phyloP scores from a whole-genome alignment of 805 yeast genomes.

The Ogataea sp. region DNA sequence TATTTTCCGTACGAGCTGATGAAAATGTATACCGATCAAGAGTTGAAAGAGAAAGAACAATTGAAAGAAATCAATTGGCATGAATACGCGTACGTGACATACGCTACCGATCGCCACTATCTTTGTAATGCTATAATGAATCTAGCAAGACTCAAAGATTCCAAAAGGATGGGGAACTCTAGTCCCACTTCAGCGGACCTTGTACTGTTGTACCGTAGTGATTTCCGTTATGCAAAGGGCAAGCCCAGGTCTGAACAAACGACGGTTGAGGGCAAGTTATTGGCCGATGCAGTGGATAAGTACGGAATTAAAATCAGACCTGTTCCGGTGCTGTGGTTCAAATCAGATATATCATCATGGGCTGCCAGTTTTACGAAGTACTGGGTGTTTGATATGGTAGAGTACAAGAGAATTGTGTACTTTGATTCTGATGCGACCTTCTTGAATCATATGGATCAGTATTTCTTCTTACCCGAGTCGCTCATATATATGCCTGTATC shows the following conservation, averaged over 20 bases:
- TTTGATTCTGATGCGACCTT: constrained; percentile 50
- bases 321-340: constrained; percentile 14
- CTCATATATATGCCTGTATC: constrained; percentile 39
- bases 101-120: constrained; percentile 46
- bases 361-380: constrained; percentile 46
- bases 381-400: constrained; percentile 38
- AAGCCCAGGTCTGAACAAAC: constrained; percentile 1
- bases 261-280: constrained; percentile 3
- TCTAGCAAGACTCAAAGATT: constrained; percentile 29
- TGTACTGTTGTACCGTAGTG: constrained; percentile 33
- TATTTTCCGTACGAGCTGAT: neutral
- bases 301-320: constrained; percentile 21
- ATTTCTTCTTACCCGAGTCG: constrained; percentile 41
- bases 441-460: constrained; percentile 35
- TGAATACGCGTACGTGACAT: constrained; percentile 48
- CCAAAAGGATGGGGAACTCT: neutral
- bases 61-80: constrained; percentile 28
- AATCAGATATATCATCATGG: constrained; percentile 32
- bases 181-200: constrained; percentile 33
- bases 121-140: constrained; percentile 46
- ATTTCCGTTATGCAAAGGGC: constrained; percentile 7
- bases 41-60: neutral
- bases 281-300: constrained; percentile 4
- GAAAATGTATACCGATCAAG: neutral
- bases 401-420: constrained; percentile 46